Percentiles rank a stretch among this genome's conserved stretches.
These are phyloP conservation scores for Dalechampia spathulata DNA, from an alignment of 441 rosid genomes.

Conservation along the genomic window DNA sequence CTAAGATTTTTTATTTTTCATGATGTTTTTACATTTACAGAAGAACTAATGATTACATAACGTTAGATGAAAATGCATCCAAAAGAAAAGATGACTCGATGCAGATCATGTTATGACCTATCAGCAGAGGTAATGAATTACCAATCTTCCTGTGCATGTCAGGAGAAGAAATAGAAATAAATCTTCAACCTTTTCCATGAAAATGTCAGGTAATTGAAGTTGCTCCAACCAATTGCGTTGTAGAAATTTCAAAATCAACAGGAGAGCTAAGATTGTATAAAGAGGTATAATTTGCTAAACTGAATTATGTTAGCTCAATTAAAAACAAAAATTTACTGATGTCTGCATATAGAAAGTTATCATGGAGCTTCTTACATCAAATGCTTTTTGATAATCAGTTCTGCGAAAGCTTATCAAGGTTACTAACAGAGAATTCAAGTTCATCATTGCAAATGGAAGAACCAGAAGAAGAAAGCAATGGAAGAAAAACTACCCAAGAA, in stretches of 20 bases:
- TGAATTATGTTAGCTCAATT: neutral
- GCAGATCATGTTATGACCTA: conserved; percentile 57
- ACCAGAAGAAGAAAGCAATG: conserved; percentile 12
- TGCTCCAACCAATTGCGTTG: conserved; percentile 76
- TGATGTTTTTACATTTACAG: neutral
- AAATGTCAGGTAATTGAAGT: conserved; percentile 56
- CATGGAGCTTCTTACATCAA: conserved; percentile 9
- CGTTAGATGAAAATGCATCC: conserved; percentile 53
- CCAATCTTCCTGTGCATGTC: conserved; percentile 7
- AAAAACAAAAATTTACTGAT: neutral
- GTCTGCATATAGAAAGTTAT: conserved; percentile 4
- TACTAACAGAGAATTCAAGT: conserved; percentile 46
- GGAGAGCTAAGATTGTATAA: conserved; percentile 63
- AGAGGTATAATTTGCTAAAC: conserved; percentile 38
- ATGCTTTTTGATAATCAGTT: conserved; percentile 38
- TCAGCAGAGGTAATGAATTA: conserved; percentile 64
- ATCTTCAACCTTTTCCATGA: conserved; percentile 6
- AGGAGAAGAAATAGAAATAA: neutral
- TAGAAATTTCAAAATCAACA: conserved; percentile 80
- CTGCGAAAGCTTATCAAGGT: conserved; percentile 71
- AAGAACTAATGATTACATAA: conserved; percentile 5
- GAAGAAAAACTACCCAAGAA: conserved; percentile 15
- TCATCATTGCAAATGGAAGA: conserved; percentile 19
- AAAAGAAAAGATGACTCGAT: conserved; percentile 48
- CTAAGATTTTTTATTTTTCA: conserved; percentile 8